phyloP scores from a whole-genome alignment of 2,329 filamentous ascomycete species.

The Aspergillus proliferans region DNA sequence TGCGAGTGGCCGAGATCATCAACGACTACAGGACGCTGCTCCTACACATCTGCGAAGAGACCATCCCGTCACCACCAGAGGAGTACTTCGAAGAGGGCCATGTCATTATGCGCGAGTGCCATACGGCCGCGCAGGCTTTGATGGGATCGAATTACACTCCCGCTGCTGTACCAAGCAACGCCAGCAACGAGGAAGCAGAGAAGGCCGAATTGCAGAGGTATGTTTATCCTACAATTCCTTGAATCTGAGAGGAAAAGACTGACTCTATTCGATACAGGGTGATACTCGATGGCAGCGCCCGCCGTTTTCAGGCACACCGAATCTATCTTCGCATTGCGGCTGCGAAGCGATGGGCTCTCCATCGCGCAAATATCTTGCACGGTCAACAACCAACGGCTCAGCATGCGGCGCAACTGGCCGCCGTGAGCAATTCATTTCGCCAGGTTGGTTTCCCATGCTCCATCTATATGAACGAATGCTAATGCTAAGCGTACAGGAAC shows the following conservation, averaged over 20 bases:
- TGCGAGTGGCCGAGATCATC: conserved; percentile 59
- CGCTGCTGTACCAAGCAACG: conserved; percentile 34
- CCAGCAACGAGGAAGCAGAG: conserved; percentile 47
- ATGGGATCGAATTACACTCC: conserved; percentile 49
- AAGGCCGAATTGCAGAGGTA: conserved; percentile 54
- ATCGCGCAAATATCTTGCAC: conserved; percentile 46
- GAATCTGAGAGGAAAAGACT: too few relatives aligned
- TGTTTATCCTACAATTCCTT: background rate
- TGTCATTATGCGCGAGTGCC: conserved; percentile 51
- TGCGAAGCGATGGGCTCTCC: conserved; percentile 53
- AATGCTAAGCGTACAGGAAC: conserved; percentile 40
- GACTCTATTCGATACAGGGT: conserved; percentile 39
- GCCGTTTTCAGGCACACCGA: conserved; percentile 57
- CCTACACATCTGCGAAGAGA: conserved; percentile 52
- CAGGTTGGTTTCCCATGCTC: conserved; percentile 34
- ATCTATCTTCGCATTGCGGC: conserved; percentile 55
- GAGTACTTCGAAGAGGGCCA: conserved; percentile 57
- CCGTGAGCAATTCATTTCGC: conserved; percentile 43
- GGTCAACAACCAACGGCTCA: conserved; percentile 44
- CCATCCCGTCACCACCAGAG: conserved; percentile 46
- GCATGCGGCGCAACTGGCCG: conserved; percentile 45
- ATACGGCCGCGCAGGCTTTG: conserved; percentile 49
- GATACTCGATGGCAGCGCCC: conserved; percentile 54
- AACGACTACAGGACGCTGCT: conserved; percentile 58
- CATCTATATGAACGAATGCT: background rate